phyloP scores from a whole-genome alignment of 2,329 filamentous ascomycete genomes.

The Anthostomella pinea region DNA sequence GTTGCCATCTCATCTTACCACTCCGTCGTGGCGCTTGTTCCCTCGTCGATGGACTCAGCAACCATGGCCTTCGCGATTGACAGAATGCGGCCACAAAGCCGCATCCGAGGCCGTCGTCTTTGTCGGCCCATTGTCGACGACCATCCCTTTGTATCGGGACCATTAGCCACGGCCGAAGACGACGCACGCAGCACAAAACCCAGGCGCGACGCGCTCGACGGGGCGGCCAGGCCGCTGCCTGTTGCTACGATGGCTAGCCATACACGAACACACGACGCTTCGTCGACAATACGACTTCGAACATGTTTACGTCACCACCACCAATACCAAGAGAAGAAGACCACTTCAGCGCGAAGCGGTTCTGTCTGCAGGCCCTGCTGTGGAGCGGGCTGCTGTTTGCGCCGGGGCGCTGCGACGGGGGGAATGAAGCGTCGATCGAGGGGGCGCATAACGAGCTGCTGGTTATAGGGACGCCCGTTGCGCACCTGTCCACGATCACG shows the following conservation, averaged over 20 bases:
- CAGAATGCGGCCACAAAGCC: conserved; percentile 24
- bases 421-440: conserved; percentile 9
- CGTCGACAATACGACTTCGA: conserved; percentile 17
- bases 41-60: conserved; percentile 2
- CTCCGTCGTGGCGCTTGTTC: conserved; percentile 8
- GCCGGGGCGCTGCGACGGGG: conserved; percentile 9
- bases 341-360: conserved; percentile 16
- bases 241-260: conserved; percentile 17
- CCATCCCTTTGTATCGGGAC: conserved; percentile 27
- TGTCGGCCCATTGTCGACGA: conserved; percentile 19
- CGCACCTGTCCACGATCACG: conserved; percentile 22
- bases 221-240: conserved; percentile 1
- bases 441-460: no score
- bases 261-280: conserved; percentile 7
- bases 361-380: conserved; percentile 18
- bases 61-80: conserved; percentile 19
- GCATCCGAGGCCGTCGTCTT: conserved; percentile 21
- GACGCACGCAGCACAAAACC: conserved; percentile 20
- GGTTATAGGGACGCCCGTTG: conserved; percentile 14
- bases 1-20: conserved; percentile 1
- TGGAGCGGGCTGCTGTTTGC: conserved; percentile 18
- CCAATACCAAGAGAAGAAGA: no score
- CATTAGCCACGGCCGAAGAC: conserved; percentile 12
- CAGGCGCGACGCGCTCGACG: conserved; percentile 5
- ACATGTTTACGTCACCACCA: conserved; percentile 12